Percentiles rank a stretch among this genome's conserved stretches.
These are phyloP conservation scores for Phytophthora vignae DNA, from an alignment of 352 stramenopile genomes.

Conservation along the genomic window DNA sequence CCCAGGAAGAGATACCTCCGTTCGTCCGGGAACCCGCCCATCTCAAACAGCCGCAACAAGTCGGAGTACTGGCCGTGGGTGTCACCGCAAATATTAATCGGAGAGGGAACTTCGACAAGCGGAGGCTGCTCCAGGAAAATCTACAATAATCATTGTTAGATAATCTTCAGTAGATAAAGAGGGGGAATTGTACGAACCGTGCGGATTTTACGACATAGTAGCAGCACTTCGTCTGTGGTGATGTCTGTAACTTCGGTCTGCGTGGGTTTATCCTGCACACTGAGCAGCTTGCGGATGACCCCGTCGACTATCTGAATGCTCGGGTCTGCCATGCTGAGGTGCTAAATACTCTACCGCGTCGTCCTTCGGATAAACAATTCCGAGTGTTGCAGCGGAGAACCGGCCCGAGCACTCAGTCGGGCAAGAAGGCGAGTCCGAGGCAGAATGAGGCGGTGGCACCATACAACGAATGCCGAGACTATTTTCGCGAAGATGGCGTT, in stretches of 20 bases:
- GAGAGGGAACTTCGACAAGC: conserved; percentile 94
- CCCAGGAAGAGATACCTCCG: conserved; percentile 73
- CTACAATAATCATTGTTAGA: neutral
- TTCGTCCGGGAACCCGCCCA: conserved; percentile 91
- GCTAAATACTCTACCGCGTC: conserved; percentile 4
- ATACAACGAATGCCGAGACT: conserved; percentile 8
- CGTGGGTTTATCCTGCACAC: conserved; percentile 75
- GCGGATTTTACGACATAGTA: conserved; percentile 81
- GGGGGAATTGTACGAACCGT: conserved; percentile 42
- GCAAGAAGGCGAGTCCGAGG: conserved; percentile 6
- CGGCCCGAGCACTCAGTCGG: neutral
- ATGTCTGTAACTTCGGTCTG: conserved; percentile 85
- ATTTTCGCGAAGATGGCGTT: conserved; percentile 11
- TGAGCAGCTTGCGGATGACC: conserved; percentile 79
- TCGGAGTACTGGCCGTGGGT: conserved; percentile 99
- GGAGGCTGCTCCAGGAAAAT: conserved; percentile 94
- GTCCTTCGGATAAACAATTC: neutral
- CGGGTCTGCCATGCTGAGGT: conserved; percentile 45
- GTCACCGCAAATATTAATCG: conserved; percentile 98
- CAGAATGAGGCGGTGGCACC: neutral
- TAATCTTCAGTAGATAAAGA: too few relatives aligned
- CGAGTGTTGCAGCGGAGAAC: conserved; percentile 1
- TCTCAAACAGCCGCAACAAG: conserved; percentile 97
- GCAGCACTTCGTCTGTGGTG: conserved; percentile 79
- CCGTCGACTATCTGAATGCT: conserved; percentile 68